phyloP scores from a whole-genome alignment of 1,284 basidiomycete genomes.

The Inonotus hispidus region DNA sequence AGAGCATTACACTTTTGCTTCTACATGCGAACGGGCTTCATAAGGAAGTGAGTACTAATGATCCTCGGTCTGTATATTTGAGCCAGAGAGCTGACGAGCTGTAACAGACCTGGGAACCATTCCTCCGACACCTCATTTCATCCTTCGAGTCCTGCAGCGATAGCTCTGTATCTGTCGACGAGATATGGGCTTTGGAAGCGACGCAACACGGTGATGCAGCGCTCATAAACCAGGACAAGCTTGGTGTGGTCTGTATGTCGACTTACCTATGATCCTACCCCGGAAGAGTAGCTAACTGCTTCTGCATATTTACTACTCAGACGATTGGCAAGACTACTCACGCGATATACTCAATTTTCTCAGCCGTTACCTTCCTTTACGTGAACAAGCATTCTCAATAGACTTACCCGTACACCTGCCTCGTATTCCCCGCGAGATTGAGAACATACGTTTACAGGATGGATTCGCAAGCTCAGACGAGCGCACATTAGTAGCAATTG shows the following conservation, averaged over 20 bases:
- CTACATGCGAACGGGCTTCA: slow-evolving; percentile 33
- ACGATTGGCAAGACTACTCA: slow-evolving; percentile 46
- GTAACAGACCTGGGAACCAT: slow-evolving; percentile 32
- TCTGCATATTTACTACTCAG: slow-evolving; percentile 23
- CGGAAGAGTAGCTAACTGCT: not conserved
- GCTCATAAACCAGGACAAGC: slow-evolving; percentile 40
- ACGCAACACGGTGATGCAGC: slow-evolving; percentile 51
- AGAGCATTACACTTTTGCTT: slow-evolving; percentile 28
- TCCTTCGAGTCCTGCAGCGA: not conserved
- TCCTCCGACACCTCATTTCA: slow-evolving; percentile 23
- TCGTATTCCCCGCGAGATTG: slow-evolving; percentile 32
- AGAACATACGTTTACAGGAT: slow-evolving; percentile 33
- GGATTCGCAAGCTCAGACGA: slow-evolving; percentile 33
- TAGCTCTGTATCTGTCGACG: slow-evolving; percentile 33
- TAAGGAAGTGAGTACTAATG: slow-evolving; percentile 26
- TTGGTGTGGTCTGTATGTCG: slow-evolving; percentile 40
- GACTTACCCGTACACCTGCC: slow-evolving; percentile 13
- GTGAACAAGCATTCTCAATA: not conserved
- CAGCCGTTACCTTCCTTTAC: slow-evolving; percentile 33
- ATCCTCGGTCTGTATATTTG: not conserved
- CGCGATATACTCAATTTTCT: slow-evolving; percentile 49
- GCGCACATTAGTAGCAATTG: slow-evolving; percentile 41
- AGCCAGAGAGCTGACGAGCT: not conserved
- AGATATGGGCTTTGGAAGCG: slow-evolving; percentile 54
- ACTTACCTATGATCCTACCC: not conserved